phyloP scores from a whole-genome alignment of 179 eudicot species.

The Heliamphora pulchella region DNA sequence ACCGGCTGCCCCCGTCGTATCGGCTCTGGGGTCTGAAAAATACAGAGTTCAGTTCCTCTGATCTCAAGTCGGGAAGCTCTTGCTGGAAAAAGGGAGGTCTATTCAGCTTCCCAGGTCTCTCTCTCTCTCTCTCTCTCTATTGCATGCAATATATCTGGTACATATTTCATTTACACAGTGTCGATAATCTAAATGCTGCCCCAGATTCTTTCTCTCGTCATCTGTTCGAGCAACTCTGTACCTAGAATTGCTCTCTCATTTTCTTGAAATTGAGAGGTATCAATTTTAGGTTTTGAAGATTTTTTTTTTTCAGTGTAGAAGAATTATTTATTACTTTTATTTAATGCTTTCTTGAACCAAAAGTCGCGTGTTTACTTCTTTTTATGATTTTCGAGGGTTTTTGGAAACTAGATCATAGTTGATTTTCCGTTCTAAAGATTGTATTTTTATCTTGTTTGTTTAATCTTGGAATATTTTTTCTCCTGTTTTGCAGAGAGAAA shows the following conservation, averaged over 20 bases:
- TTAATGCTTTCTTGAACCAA: neutral
- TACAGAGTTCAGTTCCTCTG: too few species aligned
- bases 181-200: neutral
- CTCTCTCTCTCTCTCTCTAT: conserved; percentile 4
- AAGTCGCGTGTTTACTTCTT: neutral
- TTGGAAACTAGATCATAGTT: neutral
- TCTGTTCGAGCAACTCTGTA: neutral
- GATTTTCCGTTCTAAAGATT: neutral
- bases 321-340: neutral
- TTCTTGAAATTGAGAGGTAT: neutral
- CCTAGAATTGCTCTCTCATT: neutral
- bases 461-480: neutral
- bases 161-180: neutral
- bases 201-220: neutral
- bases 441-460: neutral
- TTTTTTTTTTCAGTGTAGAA: neutral
- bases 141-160: neutral
- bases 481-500: neutral
- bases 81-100: neutral
- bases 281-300: neutral
- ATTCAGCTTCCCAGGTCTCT: neutral
- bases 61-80: neutral
- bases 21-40: too few species aligned
- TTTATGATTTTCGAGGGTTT: neutral
- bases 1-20: too few species aligned